These are phyloP conservation scores for Aschersonia sp. DNA, from an alignment of 2,329 filamentous ascomycete species.

Conservation along the genomic window DNA sequence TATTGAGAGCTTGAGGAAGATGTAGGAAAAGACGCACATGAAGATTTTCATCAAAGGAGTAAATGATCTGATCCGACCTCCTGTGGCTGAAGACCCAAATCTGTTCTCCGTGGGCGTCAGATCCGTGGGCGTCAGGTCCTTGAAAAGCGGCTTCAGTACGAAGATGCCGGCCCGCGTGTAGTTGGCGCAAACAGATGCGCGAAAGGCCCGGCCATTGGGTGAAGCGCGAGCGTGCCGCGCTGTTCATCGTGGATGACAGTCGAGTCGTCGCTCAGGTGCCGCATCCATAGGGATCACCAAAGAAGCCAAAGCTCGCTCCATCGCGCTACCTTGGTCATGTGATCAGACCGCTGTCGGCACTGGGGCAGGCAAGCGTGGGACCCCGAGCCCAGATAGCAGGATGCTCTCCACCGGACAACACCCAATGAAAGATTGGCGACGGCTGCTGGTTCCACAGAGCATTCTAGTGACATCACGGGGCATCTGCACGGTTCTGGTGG, in stretches of 20 bases:
- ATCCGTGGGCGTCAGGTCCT: slow-evolving; percentile 11
- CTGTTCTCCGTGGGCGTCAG: slow-evolving; percentile 36
- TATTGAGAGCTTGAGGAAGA: too few species aligned
- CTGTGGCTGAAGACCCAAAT: slow-evolving; percentile 42
- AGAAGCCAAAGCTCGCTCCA: too few species aligned
- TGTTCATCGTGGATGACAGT: slow-evolving; percentile 17
- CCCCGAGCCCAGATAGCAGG: too few species aligned
- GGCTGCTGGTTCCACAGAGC: background rate
- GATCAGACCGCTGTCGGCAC: too few species aligned
- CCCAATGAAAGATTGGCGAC: slow-evolving; percentile 7
- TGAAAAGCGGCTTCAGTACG: background rate
- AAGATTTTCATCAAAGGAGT: slow-evolving; percentile 30
- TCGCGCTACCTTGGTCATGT: too few species aligned
- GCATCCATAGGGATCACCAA: too few species aligned
- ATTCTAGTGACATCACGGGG: slow-evolving; percentile 19
- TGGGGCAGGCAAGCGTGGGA: too few species aligned
- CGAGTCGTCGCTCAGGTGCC: too few species aligned
- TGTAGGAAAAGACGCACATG: slow-evolving; percentile 21
- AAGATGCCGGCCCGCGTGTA: slow-evolving; percentile 11
- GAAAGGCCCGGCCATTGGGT: slow-evolving; percentile 28
- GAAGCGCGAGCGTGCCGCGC: slow-evolving; percentile 18
- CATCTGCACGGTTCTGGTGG: slow-evolving; percentile 16
- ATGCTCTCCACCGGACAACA: too few species aligned
- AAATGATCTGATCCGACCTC: slow-evolving; percentile 34
- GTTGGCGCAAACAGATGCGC: slow-evolving; percentile 26